These are phyloP conservation scores for Artemisia annua DNA, from an alignment of 129 eudicot species.

Conservation along the genomic window DNA sequence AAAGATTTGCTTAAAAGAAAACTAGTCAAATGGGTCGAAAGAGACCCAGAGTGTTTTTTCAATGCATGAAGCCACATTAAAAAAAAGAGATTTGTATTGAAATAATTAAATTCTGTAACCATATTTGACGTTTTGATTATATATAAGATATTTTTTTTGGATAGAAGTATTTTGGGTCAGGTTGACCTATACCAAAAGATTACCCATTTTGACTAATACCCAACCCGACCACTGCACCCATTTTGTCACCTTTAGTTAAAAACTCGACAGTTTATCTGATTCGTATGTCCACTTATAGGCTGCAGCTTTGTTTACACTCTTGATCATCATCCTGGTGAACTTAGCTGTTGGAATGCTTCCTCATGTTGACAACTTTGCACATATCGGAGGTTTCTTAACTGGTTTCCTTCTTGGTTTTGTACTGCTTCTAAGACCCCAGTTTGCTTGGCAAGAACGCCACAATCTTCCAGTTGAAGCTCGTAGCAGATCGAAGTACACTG, in stretches of 20 bases:
- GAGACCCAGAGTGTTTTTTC: not conserved
- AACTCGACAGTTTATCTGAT: not conserved
- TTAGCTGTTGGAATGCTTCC: slow-evolving; percentile 91
- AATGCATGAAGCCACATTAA: no score
- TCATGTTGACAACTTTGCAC: slow-evolving; percentile 88
- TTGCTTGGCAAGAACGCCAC: slow-evolving; percentile 65
- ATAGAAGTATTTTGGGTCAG: not conserved
- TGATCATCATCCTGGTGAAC: slow-evolving; percentile 68
- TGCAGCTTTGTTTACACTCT: slow-evolving; percentile 73
- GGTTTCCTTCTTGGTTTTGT: slow-evolving; percentile 89
- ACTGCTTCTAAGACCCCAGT: slow-evolving; percentile 68
- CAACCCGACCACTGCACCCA: no score
- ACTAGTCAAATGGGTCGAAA: no score
- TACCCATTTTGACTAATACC: not conserved
- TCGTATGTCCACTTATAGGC: slow-evolving; percentile 37
- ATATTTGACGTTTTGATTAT: no score
- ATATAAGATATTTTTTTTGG: no score
- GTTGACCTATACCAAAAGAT: not conserved
- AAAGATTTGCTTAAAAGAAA: no score
- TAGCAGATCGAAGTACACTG: slow-evolving; percentile 55
- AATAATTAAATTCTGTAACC: no score
- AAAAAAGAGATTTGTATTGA: not conserved
- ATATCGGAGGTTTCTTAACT: slow-evolving; percentile 75
- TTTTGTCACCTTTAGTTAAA: no score
- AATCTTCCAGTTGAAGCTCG: slow-evolving; percentile 50